Evolutionary conservation across 768 basidiomycete genomes (phyloP), one percentile per base, ranked within the genome.

Genomic region (Russula compacta): DNA sequence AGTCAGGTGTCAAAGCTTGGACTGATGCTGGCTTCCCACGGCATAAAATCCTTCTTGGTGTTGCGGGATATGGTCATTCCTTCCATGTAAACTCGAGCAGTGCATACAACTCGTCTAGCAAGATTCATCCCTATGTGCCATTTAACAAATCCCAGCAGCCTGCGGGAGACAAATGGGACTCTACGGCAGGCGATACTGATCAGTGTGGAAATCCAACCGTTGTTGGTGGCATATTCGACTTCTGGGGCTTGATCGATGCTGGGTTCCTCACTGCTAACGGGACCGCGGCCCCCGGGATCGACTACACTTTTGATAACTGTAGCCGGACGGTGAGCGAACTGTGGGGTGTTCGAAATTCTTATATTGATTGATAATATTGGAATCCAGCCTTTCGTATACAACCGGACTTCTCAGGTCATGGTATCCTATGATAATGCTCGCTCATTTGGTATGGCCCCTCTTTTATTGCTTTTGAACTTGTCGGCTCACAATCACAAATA

Each of bases 31-130:
- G 88, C 11, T 86, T 98, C 75, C 88, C 92, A n/a, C 74, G 78
- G 4, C 72, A 70, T 56, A 73, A 89, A 75, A 83, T 98, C 62
- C 81, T 93, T 24, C 83, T 98, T 10, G 95, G 93, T 54, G 84
- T 95, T 1, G 83, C 94, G 12, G 76, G 85, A 19, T 95, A 91
- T 72, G 91, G 90, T 2, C 92, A 91, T 73, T 82, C 86, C 49
- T 94, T 76, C 76, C 36, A 64, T 12, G 77, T 80, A 36, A 65
- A 77, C 29, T 56, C 70, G 6, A 56, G 24, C 39, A 68, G 64
- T 35, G 81, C 81, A 0, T 69, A 78, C 59, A 60, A 66, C 19
- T 58, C 67, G 12, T 68, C 69, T 11, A 56, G 46, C 6, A 44
- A 39, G 3, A 33, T 69, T 15, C 39, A 43, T 0, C 43, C 49